Conservation (phyloP, 495 filamentous ascomycete species). For the Neurospora sp. region DNA sequence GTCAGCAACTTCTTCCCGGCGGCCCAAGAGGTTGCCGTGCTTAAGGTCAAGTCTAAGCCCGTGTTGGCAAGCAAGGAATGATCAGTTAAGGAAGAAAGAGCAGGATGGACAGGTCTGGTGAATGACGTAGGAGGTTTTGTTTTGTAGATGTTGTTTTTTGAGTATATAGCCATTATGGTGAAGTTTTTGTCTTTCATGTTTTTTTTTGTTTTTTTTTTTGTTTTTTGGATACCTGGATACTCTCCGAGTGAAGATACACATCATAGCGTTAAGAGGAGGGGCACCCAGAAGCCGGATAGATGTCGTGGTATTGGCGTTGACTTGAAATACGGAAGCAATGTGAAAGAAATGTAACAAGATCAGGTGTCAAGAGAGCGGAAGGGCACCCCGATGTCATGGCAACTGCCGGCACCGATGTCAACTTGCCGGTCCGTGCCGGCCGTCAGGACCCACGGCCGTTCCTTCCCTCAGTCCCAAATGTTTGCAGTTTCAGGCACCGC, state of each 20-base stretch:
- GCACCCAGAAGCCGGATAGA: too few species aligned
- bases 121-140: not conserved
- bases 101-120: not conserved
- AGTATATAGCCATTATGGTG: too few species aligned
- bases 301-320: not conserved
- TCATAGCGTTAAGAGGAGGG: too few species aligned
- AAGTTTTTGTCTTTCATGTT: too few species aligned
- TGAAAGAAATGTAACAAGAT: not conserved
- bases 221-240: too few species aligned
- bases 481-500: too few species aligned
- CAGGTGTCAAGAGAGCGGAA: not conserved
- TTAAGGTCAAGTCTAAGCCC: not conserved
- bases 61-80: not conserved
- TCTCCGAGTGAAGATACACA: too few species aligned
- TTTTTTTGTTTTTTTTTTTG: too few species aligned
- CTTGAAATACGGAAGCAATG: not conserved
- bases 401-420: not conserved
- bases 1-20: not conserved
- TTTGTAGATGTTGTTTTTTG: not conserved
- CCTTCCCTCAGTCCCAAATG: not conserved
- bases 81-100: not conserved
- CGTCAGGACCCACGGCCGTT: not conserved
- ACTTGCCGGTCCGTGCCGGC: not conserved
- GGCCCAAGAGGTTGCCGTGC: not conserved
- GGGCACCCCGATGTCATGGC: not conserved